A percentile compares a stretch with the other conserved stretches of the same genome.
Conservation (phyloP, 2,329 filamentous ascomycete genomes). For the Colletotrichum gigasporum region DNA sequence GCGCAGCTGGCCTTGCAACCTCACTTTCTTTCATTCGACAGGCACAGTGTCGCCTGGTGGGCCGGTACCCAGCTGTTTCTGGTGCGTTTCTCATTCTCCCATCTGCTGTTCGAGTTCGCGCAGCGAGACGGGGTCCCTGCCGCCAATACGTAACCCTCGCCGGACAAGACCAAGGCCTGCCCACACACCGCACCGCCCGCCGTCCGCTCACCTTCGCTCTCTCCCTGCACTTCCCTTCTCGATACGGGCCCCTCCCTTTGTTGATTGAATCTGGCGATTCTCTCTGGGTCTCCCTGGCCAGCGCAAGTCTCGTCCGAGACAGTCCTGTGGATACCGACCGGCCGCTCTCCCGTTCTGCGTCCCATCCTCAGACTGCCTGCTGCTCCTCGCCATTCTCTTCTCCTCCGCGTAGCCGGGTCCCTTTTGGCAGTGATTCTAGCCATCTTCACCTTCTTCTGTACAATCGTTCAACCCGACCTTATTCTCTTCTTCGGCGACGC, state of each 20-base stretch:
- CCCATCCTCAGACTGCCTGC: conserved; percentile 8
- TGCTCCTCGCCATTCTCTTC: conserved; percentile 3
- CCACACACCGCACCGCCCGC: background rate
- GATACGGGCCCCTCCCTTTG: conserved; percentile 17
- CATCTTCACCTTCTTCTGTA: conserved; percentile 27
- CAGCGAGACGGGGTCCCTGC: conserved; percentile 12
- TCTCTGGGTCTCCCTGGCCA: conserved; percentile 25
- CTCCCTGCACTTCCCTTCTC: conserved; percentile 12
- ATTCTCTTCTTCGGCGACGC: conserved; percentile 25
- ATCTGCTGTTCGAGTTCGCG: conserved; percentile 21
- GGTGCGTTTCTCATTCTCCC: conserved; percentile 31
- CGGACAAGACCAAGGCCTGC: background rate
- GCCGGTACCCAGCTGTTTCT: conserved; percentile 26
- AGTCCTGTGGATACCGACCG: conserved; percentile 19
- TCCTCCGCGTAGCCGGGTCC: conserved; percentile 1
- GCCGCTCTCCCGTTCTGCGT: conserved; percentile 24
- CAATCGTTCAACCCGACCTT: conserved; percentile 22
- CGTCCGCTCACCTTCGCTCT: background rate
- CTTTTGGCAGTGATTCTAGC: conserved; percentile 7
- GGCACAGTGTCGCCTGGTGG: conserved; percentile 20
- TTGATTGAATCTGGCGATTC: conserved; percentile 25
- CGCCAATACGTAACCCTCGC: conserved; percentile 11
- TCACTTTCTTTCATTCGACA: background rate
- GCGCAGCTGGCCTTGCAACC: too few species aligned
- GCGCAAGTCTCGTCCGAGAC: conserved; percentile 29